A percentile compares a stretch with the other conserved stretches of the same genome.
Conservation (phyloP, 2,329 filamentous ascomycete genomes). For the Fusarium albosuccineum region DNA sequence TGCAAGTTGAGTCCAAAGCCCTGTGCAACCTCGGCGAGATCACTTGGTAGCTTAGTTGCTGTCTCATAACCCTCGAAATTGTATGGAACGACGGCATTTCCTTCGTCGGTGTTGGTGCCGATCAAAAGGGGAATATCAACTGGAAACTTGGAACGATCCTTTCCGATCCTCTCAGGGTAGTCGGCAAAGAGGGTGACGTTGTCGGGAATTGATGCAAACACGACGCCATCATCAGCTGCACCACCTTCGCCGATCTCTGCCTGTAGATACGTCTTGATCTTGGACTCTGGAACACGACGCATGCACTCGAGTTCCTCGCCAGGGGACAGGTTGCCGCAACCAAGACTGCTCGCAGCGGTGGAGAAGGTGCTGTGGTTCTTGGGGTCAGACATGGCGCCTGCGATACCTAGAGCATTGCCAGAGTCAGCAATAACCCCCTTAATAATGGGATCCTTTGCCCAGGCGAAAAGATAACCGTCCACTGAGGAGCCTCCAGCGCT, state of each 20-base stretch:
- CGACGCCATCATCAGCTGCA: conserved; percentile 30
- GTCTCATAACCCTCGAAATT: conserved; percentile 28
- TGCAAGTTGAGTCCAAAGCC: conserved; percentile 26
- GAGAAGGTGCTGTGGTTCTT: conserved; percentile 29
- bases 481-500: conserved; percentile 31
- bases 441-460: conserved; percentile 27
- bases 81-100: conserved; percentile 31
- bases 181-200: conserved; percentile 30
- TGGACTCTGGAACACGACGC: conserved; percentile 10
- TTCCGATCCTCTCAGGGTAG: conserved; percentile 15
- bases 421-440: conserved; percentile 35
- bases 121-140: conserved; percentile 18
- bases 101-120: conserved; percentile 37
- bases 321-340: conserved; percentile 1
- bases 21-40: conserved; percentile 12
- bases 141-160: neutral
- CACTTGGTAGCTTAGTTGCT: conserved; percentile 19
- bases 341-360: conserved; percentile 9
- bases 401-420: conserved; percentile 32
- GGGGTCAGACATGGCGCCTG: conserved; percentile 8
- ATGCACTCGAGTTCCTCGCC: conserved; percentile 28
- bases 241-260: conserved; percentile 25
- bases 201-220: conserved; percentile 21
- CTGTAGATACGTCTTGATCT: conserved; percentile 29
- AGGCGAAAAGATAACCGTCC: conserved; percentile 37